Base-by-base conservation (phyloP, 2,329 filamentous ascomycete genomes). In the Ophiocordyceps sinensis region DNA sequence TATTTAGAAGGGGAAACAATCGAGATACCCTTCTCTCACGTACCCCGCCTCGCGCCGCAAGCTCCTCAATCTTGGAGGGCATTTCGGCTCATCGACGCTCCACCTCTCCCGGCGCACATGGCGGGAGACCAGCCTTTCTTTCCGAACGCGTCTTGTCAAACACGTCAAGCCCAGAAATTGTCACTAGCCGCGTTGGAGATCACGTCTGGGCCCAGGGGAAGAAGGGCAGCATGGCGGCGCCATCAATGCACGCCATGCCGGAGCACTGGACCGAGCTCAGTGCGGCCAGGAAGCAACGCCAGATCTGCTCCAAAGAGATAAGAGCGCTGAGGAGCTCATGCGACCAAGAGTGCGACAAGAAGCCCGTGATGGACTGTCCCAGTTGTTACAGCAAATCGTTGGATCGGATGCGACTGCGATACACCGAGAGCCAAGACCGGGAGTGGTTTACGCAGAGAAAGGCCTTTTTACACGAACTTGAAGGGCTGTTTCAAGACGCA, bases 381-480 rank as follows among this genome's bases (percentile, higher is more conserved):
- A 56, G 61, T 21, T 75, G 71, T 52, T 72, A 68, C 55, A 54
- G 54, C 17, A 61, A 66, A 41, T 54, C 71, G 5, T 50, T 76
- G 35, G 64, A 69, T 29, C 59, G 61, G 29, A 60, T 76, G 51
- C 56, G 60, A 17, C 46, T 48, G 34, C 50, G 61, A 12, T 65
- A 61, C 41, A 53, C 50, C 38, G 57, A 58, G n/a, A 54, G 53
- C 23, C 44, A 52, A 35, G 57, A 55, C 15, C 53, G 49, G 17
- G 68, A 73, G 51, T 77, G 73, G 73, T 75, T 75, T 52, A 60
- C 66, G 3, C 62, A 64, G 37, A 59, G 70, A 28, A 59, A 59
- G 28, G 57, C 58, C 8, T 74, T 77, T 44, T 56, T 74, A 19
- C 58, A 63, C 40, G 68, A 70, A 41, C 59, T 77, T 11, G 67